phyloP scores from a whole-genome alignment of 352 stramenopile genomes.

The Phytophthora agathidicida region DNA sequence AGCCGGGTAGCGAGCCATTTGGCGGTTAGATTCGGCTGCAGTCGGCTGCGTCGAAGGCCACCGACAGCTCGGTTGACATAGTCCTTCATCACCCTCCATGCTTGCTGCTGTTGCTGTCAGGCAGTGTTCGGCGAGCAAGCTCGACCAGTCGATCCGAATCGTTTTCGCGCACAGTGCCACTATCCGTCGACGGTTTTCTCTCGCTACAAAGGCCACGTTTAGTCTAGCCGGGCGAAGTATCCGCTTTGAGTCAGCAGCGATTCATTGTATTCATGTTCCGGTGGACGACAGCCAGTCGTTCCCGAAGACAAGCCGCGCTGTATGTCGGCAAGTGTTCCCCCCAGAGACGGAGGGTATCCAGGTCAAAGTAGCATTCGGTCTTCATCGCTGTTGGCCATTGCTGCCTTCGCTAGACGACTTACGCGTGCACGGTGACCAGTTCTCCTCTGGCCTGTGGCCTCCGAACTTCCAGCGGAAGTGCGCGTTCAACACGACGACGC shows the following conservation, averaged over 20 bases:
- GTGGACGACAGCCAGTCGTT: not conserved
- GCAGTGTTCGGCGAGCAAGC: too few relatives aligned
- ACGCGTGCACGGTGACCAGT: constrained; percentile 7
- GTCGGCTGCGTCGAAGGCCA: too few relatives aligned
- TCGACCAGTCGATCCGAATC: too few relatives aligned
- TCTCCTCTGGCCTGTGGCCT: not conserved
- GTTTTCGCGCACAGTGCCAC: not conserved
- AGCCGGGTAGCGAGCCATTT: not conserved
- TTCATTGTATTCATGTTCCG: not conserved
- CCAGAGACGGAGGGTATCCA: too few relatives aligned
- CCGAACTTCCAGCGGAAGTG: too few relatives aligned
- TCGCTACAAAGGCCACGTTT: not conserved
- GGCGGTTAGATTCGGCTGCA: too few relatives aligned
- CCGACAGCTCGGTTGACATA: too few relatives aligned
- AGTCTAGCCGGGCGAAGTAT: not conserved
- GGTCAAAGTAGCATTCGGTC: too few relatives aligned
- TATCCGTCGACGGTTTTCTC: not conserved
- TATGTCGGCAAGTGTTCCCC: not conserved
- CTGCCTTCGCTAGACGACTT: too few relatives aligned
- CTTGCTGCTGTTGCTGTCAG: too few relatives aligned
- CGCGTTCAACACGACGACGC: not conserved
- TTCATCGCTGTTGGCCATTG: too few relatives aligned
- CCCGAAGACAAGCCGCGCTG: not conserved
- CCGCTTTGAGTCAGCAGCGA: not conserved
- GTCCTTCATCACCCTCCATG: too few relatives aligned